Conservation (phyloP, 495 filamentous ascomycete species). For the Sphaerosporella brunnea region DNA sequence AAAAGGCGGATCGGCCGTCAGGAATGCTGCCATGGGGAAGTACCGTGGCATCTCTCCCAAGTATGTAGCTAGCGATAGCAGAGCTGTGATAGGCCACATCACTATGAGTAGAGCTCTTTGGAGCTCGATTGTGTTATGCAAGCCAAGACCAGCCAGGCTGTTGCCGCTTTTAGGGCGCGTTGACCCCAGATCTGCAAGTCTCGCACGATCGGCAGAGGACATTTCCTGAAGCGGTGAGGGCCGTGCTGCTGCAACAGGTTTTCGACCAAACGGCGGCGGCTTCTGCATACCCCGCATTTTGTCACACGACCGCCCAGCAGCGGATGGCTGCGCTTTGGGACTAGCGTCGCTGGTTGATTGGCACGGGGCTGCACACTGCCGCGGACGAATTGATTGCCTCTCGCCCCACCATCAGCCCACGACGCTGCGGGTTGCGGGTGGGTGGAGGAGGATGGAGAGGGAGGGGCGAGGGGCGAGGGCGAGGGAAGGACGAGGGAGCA, state of each 20-base stretch:
- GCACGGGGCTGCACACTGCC: background rate
- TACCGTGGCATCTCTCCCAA: too few species aligned
- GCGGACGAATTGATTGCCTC: background rate
- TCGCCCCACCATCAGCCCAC: constrained; percentile 1
- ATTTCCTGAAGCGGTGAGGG: background rate
- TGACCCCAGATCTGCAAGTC: constrained; percentile 1
- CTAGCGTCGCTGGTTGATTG: too few species aligned
- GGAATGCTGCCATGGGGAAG: too few species aligned
- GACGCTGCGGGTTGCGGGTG: too few species aligned
- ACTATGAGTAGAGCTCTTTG: background rate
- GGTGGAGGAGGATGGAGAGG: too few species aligned
- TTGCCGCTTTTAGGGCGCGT: background rate
- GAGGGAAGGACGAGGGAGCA: background rate
- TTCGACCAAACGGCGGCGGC: background rate
- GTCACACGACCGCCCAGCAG: constrained; percentile 6
- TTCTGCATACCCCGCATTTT: constrained; percentile 10
- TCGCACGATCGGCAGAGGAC: background rate
- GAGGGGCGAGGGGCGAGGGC: background rate
- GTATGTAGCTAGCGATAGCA: background rate
- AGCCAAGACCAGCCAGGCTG: constrained; percentile 1
- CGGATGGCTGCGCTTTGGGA: background rate
- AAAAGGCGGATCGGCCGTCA: too few species aligned
- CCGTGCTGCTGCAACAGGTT: background rate
- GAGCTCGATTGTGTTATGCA: background rate
- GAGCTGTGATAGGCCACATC: background rate